Percentiles rank a stretch among this genome's conserved stretches.
Evolutionary conservation across 2,329 filamentous ascomycete species (phyloP).

Genomic region (Penicillium occitanis): DNA sequence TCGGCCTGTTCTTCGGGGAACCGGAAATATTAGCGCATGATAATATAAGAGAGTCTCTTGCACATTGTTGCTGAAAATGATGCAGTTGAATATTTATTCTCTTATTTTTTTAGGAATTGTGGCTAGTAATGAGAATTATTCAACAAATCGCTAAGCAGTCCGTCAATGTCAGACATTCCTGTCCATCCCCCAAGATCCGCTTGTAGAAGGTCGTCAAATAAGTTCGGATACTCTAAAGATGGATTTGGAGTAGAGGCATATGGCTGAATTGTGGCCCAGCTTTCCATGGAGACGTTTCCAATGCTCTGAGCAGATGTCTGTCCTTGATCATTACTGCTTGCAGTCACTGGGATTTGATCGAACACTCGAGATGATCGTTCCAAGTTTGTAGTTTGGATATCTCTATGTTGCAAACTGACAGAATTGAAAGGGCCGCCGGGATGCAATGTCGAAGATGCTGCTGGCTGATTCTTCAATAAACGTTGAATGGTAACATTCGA

Average conservation of each 20-base stretch:
- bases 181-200: conserved; percentile 29
- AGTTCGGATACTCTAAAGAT: conserved; percentile 22
- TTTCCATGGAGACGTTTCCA: background rate
- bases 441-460: conserved; percentile 16
- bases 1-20: background rate
- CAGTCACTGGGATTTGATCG: background rate
- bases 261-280: conserved; percentile 19
- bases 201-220: conserved; percentile 29
- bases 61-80: background rate
- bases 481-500: conserved; percentile 31
- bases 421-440: conserved; percentile 22
- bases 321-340: background rate
- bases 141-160: conserved; percentile 33
- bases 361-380: background rate
- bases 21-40: background rate
- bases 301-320: background rate
- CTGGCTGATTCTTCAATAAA: conserved; percentile 25
- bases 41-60: background rate
- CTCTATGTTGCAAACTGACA: background rate
- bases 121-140: conserved; percentile 13
- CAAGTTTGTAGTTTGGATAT: background rate
- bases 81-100: background rate
- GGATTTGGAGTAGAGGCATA: conserved; percentile 8
- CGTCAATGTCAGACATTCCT: conserved; percentile 32
- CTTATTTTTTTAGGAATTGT: background rate